Evolutionary conservation across 2,329 filamentous ascomycete genomes (phyloP).

Genomic region (Curvularia sp.): DNA sequence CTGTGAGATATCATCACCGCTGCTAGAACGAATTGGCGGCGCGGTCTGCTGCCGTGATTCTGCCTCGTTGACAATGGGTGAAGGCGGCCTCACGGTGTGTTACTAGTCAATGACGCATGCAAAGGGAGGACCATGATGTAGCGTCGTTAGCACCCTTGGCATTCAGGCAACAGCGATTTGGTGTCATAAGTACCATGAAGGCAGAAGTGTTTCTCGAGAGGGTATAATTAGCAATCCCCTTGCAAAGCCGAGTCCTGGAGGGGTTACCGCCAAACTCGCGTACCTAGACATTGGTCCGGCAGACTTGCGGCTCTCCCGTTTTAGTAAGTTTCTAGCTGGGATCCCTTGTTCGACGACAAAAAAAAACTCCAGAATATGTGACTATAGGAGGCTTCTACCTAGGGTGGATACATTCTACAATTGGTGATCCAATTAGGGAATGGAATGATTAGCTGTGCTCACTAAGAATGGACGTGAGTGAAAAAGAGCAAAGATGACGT

Average conservation of each 20-base stretch:
- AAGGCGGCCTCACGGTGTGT: constrained; percentile 5
- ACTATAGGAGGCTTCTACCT: neutral
- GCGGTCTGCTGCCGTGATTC: neutral
- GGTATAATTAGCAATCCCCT: neutral
- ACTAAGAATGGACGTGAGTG: neutral
- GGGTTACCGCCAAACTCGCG: neutral
- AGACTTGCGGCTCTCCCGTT: neutral
- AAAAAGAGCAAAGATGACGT: constrained; percentile 8
- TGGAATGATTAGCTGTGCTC: neutral
- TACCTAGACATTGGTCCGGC: neutral
- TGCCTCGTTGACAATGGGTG: neutral
- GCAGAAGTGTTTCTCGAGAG: neutral
- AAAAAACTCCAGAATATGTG: neutral
- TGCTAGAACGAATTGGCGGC: neutral
- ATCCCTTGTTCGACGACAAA: neutral
- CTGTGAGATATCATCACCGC: neutral
- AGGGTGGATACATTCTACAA: neutral
- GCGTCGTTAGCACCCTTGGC: neutral
- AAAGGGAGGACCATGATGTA: neutral
- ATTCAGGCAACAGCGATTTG: neutral
- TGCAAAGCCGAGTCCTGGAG: neutral
- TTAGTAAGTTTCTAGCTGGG: neutral
- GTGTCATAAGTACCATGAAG: neutral
- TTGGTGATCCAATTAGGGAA: neutral
- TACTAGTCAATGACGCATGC: constrained; percentile 7